These are phyloP conservation scores for Aspergillus hortae DNA, from an alignment of 2,329 filamentous ascomycete species.

Conservation along the genomic window DNA sequence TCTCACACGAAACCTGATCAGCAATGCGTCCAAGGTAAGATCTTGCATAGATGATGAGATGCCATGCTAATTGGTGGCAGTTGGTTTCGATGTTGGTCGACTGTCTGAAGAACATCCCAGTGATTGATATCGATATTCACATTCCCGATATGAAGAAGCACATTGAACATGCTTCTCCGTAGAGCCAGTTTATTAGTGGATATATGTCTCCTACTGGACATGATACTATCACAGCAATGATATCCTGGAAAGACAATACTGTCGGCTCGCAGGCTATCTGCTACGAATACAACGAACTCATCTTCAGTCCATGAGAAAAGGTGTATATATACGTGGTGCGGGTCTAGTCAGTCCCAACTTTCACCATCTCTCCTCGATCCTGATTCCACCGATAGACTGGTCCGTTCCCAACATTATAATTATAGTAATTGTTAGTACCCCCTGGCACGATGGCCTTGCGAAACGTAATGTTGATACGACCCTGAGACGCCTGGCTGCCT, in stretches of 20 bases:
- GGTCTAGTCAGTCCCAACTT: not conserved
- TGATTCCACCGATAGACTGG: conserved; percentile 66
- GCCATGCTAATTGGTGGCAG: not conserved
- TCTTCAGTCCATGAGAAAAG: no score
- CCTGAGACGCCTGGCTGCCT: conserved; percentile 52
- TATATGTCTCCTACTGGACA: no score
- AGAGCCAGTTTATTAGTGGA: no score
- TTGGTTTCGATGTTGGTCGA: not conserved
- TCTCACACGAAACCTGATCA: not conserved
- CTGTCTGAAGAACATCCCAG: not conserved
- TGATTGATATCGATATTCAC: not conserved
- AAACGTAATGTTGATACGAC: conserved; percentile 75
- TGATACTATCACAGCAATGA: no score
- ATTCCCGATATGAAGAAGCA: not conserved
- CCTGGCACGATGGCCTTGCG: conserved; percentile 65
- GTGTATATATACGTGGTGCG: no score
- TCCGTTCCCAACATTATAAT: conserved; percentile 74
- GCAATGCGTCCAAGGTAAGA: not conserved
- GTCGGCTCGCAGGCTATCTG: no score
- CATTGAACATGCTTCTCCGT: no score
- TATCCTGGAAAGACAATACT: no score
- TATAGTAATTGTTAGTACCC: conserved; percentile 79
- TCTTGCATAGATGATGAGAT: not conserved
- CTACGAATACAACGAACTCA: no score
- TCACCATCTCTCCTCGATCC: conserved; percentile 22